These are phyloP conservation scores for Dactylellina parvicollis DNA, from an alignment of 2,329 filamentous ascomycete species.

Conservation along the genomic window DNA sequence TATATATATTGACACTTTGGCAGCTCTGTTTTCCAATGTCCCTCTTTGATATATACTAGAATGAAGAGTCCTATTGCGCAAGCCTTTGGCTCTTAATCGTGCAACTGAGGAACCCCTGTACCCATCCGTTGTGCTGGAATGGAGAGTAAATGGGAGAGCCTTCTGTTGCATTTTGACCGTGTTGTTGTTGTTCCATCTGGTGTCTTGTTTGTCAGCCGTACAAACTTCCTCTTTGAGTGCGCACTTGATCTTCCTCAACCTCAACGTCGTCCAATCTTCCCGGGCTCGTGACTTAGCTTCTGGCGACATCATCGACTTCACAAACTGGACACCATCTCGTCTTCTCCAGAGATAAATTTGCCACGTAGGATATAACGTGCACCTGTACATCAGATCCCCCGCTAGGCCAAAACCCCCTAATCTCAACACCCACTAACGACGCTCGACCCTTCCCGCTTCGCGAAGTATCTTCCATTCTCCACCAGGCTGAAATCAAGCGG, in stretches of 20 bases:
- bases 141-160: no score
- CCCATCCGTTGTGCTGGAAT: no score
- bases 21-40: no score
- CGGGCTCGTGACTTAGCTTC: constrained; percentile 51
- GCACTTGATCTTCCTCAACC: constrained; percentile 22
- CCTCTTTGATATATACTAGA: no score
- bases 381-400: background rate
- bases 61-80: no score
- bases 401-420: no score
- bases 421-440: background rate
- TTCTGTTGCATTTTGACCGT: constrained; percentile 45
- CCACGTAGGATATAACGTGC: background rate
- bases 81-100: no score
- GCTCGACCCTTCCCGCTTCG: background rate
- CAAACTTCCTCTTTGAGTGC: constrained; percentile 16
- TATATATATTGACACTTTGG: no score
- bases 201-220: constrained; percentile 24
- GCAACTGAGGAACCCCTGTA: no score
- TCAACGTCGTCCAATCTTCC: constrained; percentile 35
- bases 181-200: constrained; percentile 10
- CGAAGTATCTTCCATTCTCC: background rate
- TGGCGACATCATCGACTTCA: constrained; percentile 36
- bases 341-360: background rate
- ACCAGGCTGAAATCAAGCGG: background rate
- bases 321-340: background rate